Evolutionary conservation across 305 asterid genomes (phyloP), one percentile per base, ranked within the genome.

Genomic region (Solanum hybrid): DNA sequence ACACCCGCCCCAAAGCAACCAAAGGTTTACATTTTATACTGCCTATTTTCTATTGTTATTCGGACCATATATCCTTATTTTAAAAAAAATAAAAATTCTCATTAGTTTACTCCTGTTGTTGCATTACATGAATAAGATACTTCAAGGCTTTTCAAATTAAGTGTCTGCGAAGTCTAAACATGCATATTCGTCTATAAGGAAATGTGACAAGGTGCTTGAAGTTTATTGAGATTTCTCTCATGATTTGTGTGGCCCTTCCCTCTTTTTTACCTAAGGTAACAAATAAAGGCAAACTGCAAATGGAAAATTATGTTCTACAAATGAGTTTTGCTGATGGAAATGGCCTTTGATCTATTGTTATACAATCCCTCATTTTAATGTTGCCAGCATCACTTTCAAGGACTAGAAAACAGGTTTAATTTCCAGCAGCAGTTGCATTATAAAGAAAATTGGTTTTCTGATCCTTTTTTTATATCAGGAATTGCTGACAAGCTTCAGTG

Each of bases 141-240:
- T 38, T 81, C 68, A 38, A 38, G 10, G 70, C 87, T 26, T 38
- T 27, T 26, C 70, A 38, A 81, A 38, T 81, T 24, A 37, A 39
- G 34, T 27, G 17, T 41, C 17, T 41, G 15, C 73, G 37, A 41
- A 27, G 68, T 81, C 57, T 15, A 79, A 79, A 79, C 20, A 39
- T 82, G 87, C 87, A 38, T 26, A 41, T 10, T 82, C 14, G 10
- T 41, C 26, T 27, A 41, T 15, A 15, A 41, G 87, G 87, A 82
- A 41, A 41, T 15, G 72, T 27, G 38, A 29, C 72, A 27, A 41
- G 33, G 26, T 82, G 87, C 72, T 41, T 41, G 87, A 41, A 82
- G 72, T 15, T 39, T 81, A 80, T 80, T 41, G 70, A 82, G 65
- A 39, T 82, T 82, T 82, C 14, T 82, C 26, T 39, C 87, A 82